Evolutionary conservation across 2,329 filamentous ascomycete genomes (phyloP).

Genomic region (Zymoseptoria passerinii): DNA sequence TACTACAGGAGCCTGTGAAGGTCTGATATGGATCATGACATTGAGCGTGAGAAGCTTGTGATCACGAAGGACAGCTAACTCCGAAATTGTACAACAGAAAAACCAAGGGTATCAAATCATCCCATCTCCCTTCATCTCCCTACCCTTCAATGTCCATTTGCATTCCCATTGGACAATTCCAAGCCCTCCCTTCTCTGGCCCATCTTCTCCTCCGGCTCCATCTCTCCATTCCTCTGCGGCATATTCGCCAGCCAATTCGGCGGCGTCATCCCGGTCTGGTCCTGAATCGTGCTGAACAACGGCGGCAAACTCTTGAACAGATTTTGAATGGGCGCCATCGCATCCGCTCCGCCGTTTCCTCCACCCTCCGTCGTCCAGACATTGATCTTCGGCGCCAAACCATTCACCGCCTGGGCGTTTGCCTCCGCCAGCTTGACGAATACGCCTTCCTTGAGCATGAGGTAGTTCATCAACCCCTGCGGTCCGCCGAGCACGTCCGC

Average conservation of each 20-base stretch:
- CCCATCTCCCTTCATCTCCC: not conserved
- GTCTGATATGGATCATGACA: no score
- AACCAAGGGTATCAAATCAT: not conserved
- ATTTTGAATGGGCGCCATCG: conserved; percentile 51
- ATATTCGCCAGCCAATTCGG: conserved; percentile 61
- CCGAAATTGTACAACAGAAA: not conserved
- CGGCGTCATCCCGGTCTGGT: conserved; percentile 75
- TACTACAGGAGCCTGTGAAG: no score
- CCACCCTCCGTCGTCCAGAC: conserved; percentile 70
- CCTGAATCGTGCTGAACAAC: conserved; percentile 74
- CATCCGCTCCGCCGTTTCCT: conserved; percentile 44
- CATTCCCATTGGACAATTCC: not conserved
- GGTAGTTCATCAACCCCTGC: conserved; percentile 67
- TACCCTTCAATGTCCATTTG: not conserved
- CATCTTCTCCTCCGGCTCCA: not conserved
- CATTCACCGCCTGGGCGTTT: conserved; percentile 66
- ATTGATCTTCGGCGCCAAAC: conserved; percentile 80
- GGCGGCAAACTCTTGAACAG: conserved; percentile 80
- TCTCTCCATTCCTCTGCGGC: conserved; percentile 29
- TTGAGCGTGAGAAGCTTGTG: no score
- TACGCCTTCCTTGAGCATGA: conserved; percentile 79
- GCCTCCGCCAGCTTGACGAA: conserved; percentile 70
- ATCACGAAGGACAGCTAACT: not conserved
- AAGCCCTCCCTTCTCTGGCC: not conserved
- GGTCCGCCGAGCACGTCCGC: conserved; percentile 68